Conservation (phyloP, 2,329 filamentous ascomycete genomes). For the Nectriaceae sp. region DNA sequence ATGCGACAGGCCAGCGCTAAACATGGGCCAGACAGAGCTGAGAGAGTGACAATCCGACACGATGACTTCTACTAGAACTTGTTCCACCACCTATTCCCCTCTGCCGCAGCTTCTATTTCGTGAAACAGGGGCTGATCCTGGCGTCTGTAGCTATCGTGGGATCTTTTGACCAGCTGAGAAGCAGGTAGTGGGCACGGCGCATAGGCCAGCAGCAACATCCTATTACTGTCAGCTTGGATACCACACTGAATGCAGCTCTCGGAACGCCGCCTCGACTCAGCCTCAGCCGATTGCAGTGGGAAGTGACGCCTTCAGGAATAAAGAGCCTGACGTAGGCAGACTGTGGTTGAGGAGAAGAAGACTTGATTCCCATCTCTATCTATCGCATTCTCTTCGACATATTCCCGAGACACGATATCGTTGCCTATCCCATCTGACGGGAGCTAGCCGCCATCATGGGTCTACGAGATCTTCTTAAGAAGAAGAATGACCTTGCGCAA, state of each 20-base stretch:
- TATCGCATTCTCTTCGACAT: no score
- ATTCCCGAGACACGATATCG: background rate
- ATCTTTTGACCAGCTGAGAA: background rate
- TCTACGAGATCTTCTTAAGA: slow-evolving; percentile 55
- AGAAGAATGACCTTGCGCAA: slow-evolving; percentile 49
- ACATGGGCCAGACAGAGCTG: background rate
- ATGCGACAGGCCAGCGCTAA: background rate
- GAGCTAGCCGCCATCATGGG: slow-evolving; percentile 41
- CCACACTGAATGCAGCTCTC: background rate
- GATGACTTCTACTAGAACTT: background rate
- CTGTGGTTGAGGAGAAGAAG: no score
- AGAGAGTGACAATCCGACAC: no score
- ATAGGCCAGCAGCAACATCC: background rate
- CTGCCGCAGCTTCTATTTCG: background rate
- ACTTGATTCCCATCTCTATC: no score
- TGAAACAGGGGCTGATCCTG: background rate
- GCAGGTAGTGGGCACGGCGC: background rate
- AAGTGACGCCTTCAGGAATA: background rate
- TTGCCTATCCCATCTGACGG: background rate
- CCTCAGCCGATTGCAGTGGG: slow-evolving; percentile 23
- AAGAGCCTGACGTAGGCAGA: no score
- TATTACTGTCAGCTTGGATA: background rate
- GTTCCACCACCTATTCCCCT: background rate
- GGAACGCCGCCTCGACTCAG: slow-evolving; percentile 26
- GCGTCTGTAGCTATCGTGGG: background rate